Evolutionary conservation across 805 yeast species (phyloP), one percentile per base, ranked within the genome.

Genomic region (Saccharomyces paradoxus): DNA sequence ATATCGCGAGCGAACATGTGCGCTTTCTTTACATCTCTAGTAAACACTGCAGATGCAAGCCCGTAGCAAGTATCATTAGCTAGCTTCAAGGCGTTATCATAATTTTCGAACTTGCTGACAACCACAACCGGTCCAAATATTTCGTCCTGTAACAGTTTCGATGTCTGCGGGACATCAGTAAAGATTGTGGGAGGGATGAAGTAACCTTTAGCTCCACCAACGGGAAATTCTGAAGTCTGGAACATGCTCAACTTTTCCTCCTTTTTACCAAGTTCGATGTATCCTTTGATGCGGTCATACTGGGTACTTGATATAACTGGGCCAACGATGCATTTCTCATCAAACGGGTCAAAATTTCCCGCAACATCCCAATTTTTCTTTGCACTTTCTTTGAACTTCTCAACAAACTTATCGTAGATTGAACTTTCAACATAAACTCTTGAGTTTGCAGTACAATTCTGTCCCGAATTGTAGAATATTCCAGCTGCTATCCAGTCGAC

Each of bases 21-120:
- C 9, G 90, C 92, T 51, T 77, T 74, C 49, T 78, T 75, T 51
- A 87, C 73, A 68, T 86, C 84, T 59, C 74, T 74, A 49, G 94
- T 82, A 75, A 88, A 88, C 9, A 89, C 80, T 5, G 76, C 75
- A 12, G 77, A 72, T 12, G 76, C 79, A 52, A 75, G 62, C 0
- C 79, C 79, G 60, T 74, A 75, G 41, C 58, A 60, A 9, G 76
- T 60, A 56, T 67, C 70, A 57, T 76, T 76, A 21, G 78, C 78
- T 57, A 68, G 58, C 49, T 63, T 59, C n/a, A 76, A 63, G 3
- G 69, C 79, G 52, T 75, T 77, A 46, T 69, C 73, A 47, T 61
- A 68, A 48, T 72, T 70, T 52, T 58, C 61, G 58, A 76, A 76
- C 53, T 67, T 70, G 51, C 70, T 61, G 17, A 73, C 64, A 6